Base-by-base conservation (phyloP, 441 rosid genomes). In the Populus tomentosa region DNA sequence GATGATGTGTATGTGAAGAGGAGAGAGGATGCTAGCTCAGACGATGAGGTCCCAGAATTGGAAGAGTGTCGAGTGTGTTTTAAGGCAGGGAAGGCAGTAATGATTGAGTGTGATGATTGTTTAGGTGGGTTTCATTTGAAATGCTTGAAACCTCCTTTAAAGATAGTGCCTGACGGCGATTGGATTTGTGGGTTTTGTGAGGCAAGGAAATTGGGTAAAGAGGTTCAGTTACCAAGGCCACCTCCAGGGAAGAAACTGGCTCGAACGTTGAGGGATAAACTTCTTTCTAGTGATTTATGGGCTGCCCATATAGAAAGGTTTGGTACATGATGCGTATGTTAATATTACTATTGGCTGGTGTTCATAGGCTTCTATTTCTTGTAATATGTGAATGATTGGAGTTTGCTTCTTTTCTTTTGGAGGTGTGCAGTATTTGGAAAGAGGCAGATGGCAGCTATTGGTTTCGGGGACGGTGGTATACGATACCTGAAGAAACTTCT, bases 81-180 rank as follows among this genome's bases (percentile, higher is more conserved):
- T 77, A 88, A 83, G 80, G 81, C 87, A 63, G 94, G 93, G 79
- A 87, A 82, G 50, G 78, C 77, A 3, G 79, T 90, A 33, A 92
- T 96, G 99, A 80, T 96, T 16, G 98, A 96, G 67, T 96, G 99
- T 21, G 98, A 94, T 69, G 89, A 87, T 81, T 94, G 99, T 75
- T 86, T 96, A 35, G 91, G 94, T 72, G 98, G 98, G 30, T 96
- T 92, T 85, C 99, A 94, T 81, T 88, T 96, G 90, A 92, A 86
- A n/a, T 96, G 99, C 80, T 81, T 92, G 92, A 92, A 86, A 46
- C 97, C 96, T 1, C 94, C 98, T 20, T 71, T 96, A 80, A 89
- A 83, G 83, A 81, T 77, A 33, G 93, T 96, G 61, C 99, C 98
- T 0, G 98, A 94, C 77, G 98, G 91, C 66, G 97, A 94, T 75